A percentile compares a stretch with the other conserved stretches of the same genome.
These are phyloP conservation scores for Monosporascus sp. DNA, from an alignment of 2,329 filamentous ascomycete genomes.

Conservation along the genomic window DNA sequence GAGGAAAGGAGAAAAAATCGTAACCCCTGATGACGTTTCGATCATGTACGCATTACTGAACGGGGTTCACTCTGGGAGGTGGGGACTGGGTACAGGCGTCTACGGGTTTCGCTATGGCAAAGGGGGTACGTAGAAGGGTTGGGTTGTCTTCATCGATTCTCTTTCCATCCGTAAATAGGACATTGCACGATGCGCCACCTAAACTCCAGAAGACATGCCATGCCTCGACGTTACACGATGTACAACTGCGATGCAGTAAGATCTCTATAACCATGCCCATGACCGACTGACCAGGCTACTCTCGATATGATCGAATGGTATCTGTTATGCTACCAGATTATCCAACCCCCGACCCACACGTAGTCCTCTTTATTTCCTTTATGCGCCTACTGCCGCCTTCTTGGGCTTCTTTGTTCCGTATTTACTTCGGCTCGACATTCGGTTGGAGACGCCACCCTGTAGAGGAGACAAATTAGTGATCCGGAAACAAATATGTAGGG, in stretches of 20 bases:
- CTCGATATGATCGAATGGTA: too few species aligned
- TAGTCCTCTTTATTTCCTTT: neutral
- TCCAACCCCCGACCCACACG: too few species aligned
- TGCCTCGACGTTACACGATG: neutral
- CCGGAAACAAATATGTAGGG: too few species aligned
- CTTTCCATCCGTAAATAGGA: neutral
- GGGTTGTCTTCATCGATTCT: neutral
- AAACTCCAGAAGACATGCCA: neutral
- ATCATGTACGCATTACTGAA: conserved; percentile 9
- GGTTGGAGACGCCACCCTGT: conserved; percentile 83
- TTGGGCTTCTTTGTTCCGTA: conserved; percentile 99
- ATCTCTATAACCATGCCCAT: neutral
- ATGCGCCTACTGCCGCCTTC: conserved; percentile 55
- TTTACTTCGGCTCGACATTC: conserved; percentile 83
- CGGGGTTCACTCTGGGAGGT: conserved; percentile 10
- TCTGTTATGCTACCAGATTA: too few species aligned
- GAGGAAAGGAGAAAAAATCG: neutral
- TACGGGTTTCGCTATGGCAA: conserved; percentile 9
- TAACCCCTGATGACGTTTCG: conserved; percentile 13
- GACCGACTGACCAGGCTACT: too few species aligned
- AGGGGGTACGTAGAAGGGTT: neutral
- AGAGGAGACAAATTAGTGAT: conserved; percentile 20
- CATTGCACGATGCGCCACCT: neutral
- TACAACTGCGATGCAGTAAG: neutral
- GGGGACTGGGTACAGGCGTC: conserved; percentile 20